Evolutionary conservation across 306 rosid species (phyloP).

Genomic region (Trifolium pratense): DNA sequence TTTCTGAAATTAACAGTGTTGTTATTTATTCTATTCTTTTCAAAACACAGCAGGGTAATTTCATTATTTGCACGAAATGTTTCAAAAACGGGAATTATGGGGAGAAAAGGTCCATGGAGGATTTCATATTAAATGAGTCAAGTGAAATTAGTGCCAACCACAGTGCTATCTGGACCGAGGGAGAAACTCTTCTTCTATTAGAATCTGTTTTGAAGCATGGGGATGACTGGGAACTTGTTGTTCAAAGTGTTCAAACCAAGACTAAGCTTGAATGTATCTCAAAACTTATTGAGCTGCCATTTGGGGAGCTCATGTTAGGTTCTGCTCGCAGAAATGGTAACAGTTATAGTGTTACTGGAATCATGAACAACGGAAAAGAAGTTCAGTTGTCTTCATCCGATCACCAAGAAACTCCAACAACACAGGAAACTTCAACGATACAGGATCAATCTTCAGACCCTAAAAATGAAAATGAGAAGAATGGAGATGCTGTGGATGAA

Average conservation of each 20-base stretch:
- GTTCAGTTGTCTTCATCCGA: constrained; percentile 52
- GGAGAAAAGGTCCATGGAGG: constrained; percentile 68
- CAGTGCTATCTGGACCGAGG: constrained; percentile 79
- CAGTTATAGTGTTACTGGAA: constrained; percentile 44
- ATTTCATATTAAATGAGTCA: constrained; percentile 56
- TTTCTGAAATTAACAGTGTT: constrained; percentile 1
- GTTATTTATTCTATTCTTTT: constrained; percentile 30
- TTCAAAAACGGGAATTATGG: constrained; percentile 71
- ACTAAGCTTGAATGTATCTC: constrained; percentile 79
- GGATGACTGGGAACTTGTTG: constrained; percentile 95
- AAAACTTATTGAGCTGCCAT: constrained; percentile 84
- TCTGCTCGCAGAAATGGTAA: constrained; percentile 53
- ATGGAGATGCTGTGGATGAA: constrained; percentile 62
- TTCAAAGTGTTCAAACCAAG: constrained; percentile 76
- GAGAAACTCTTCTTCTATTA: constrained; percentile 83
- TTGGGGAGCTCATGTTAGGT: constrained; percentile 76
- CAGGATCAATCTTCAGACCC: constrained; percentile 56
- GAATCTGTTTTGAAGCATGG: constrained; percentile 95
- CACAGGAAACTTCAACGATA: constrained; percentile 51
- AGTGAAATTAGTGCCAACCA: constrained; percentile 47
- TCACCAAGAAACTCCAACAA: constrained; percentile 51
- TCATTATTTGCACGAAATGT: constrained; percentile 65
- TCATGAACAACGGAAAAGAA: constrained; percentile 48
- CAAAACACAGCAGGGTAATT: constrained; percentile 64
- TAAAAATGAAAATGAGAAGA: constrained; percentile 51